Evolutionary conservation across 768 basidiomycete species (phyloP), one percentile per base, ranked within the genome.

Genomic region (Ramaria sp.): DNA sequence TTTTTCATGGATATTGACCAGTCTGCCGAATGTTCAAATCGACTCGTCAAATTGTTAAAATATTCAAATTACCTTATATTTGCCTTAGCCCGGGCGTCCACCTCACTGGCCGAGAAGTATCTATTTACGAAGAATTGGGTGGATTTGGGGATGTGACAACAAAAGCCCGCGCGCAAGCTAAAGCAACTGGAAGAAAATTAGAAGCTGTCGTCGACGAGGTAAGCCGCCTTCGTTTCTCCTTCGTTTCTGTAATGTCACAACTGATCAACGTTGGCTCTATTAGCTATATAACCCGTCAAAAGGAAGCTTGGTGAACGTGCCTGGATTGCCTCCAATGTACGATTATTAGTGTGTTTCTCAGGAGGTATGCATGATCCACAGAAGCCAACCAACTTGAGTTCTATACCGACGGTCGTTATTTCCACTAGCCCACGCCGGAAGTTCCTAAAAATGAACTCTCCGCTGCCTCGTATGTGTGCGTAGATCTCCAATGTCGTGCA

Each of bases 291-390:
- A 24, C 17, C 53, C 53, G 17, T 10, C 5, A 20, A 31, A 19
- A 1, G 57, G 57, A 10, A 48, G 51, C 20, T 9, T 58, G 24
- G 22, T 58, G 15, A 51, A 24, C 20, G 19, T 58, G 4, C 57
- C 57, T 3, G 57, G 57, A 17, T 17, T 58, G 11, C 57, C 57
- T 17, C 39, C 39, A 33, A 53, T 52, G 57, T 58, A 52, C 31
- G 57, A 58, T 30, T 58, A 53, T 38, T 51, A 58, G 30, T 45
- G 33, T 9, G 13, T 17, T 19, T 17, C 47, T 15, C 55, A 57
- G 17, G 38, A 57, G n/a, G 42, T 49, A 15, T 6, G 34, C 24
- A 24, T 53, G 11, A 11, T 34, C 11, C 11, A 34, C 30, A 24
- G 49, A 19, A 51, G 30, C 30, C 13, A 4, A 37, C 6, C 13